A percentile compares a stretch with the other conserved stretches of the same genome.
These are phyloP conservation scores for Paramecium sexaurelia DNA, from an alignment of 73 alveolate genomes.

Conservation along the genomic window DNA sequence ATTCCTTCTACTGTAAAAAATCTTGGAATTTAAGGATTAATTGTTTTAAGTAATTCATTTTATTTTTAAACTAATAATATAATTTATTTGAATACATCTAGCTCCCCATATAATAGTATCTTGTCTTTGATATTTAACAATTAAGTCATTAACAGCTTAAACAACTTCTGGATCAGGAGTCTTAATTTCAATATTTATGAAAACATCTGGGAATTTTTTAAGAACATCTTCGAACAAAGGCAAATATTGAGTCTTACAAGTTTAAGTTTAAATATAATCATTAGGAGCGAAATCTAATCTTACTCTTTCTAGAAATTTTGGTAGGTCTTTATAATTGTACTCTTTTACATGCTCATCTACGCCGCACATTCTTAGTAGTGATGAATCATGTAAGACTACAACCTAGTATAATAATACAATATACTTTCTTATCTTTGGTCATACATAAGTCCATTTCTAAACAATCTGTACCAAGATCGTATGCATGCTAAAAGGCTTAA, in stretches of 20 bases:
- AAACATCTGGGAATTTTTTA: constrained; percentile 28
- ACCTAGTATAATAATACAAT: background rate
- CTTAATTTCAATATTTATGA: constrained; percentile 49
- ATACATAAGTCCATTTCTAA: constrained; percentile 68
- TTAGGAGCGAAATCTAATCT: constrained; percentile 62
- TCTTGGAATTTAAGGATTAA: constrained; percentile 58
- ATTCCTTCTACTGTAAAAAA: constrained; percentile 52
- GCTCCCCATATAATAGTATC: constrained; percentile 59
- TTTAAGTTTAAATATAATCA: constrained; percentile 32
- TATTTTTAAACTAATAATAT: background rate
- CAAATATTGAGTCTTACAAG: constrained; percentile 25
- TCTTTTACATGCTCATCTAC: constrained; percentile 34
- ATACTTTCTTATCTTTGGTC: constrained; percentile 61
- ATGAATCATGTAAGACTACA: constrained; percentile 57
- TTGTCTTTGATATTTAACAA: constrained; percentile 32
- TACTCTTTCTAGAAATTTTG: constrained; percentile 41
- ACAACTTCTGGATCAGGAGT: constrained; percentile 53
- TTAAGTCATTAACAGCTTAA: background rate
- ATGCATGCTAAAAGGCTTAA: constrained; percentile 50
- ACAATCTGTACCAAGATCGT: constrained; percentile 46
- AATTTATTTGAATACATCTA: background rate
- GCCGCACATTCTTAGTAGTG: constrained; percentile 59
- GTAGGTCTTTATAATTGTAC: constrained; percentile 53
- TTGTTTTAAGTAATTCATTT: background rate
- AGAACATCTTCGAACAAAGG: constrained; percentile 61